These are phyloP conservation scores for Hypoxylon subgilvum DNA, from an alignment of 495 filamentous ascomycete genomes.

Conservation along the genomic window DNA sequence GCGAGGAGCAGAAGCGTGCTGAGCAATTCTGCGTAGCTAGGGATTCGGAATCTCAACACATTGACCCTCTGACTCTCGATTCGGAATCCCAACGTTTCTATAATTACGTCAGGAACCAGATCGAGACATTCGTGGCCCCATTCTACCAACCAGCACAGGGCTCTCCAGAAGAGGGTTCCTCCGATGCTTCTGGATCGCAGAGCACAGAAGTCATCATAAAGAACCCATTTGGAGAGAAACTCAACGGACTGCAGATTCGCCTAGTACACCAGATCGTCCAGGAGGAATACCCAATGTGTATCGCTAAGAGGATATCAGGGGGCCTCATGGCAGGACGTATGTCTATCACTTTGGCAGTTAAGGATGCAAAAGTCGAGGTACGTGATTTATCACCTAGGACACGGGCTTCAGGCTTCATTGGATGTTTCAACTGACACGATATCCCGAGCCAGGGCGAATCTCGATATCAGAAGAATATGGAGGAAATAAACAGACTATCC, in stretches of 20 bases:
- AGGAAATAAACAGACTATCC: slow-evolving; percentile 7
- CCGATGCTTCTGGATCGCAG: slow-evolving; percentile 2
- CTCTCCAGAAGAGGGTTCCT: neutral
- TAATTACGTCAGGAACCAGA: slow-evolving; percentile 49
- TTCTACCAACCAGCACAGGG: neutral
- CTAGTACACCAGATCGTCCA: slow-evolving; percentile 73
- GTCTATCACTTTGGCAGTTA: neutral
- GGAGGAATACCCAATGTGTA: slow-evolving; percentile 64
- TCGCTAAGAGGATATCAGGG: slow-evolving; percentile 39
- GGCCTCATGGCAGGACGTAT: neutral
- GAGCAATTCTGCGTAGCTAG: slow-evolving; percentile 43
- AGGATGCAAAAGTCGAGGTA: slow-evolving; percentile 25
- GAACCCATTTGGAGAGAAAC: slow-evolving; percentile 10
- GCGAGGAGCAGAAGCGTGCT: slow-evolving; percentile 62
- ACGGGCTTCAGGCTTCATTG: neutral
- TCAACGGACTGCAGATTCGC: slow-evolving; percentile 61
- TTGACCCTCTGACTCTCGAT: slow-evolving; percentile 58
- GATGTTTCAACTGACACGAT: slow-evolving; percentile 1
- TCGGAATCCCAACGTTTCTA: slow-evolving; percentile 66
- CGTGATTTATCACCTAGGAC: neutral
- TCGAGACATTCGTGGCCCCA: slow-evolving; percentile 53
- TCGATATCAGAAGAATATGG: neutral
- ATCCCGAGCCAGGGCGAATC: neutral
- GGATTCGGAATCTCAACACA: slow-evolving; percentile 46
- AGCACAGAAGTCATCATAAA: slow-evolving; percentile 11